phyloP scores from a whole-genome alignment of 441 rosid genomes.

The Daphne laureola region DNA sequence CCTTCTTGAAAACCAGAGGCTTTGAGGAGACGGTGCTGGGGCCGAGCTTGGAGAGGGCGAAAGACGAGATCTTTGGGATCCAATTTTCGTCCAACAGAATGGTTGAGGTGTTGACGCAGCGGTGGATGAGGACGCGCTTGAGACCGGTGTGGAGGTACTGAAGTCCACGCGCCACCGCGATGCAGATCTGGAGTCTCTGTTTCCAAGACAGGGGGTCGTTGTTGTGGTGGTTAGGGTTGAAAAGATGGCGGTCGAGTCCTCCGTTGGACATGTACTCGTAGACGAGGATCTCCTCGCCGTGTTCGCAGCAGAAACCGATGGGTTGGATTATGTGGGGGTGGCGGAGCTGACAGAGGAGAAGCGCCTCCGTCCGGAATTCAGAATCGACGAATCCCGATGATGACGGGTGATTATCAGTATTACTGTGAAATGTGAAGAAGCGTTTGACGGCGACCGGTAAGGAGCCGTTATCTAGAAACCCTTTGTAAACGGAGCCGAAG shows the following conservation, averaged over 20 bases:
- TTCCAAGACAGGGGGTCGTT: conserved; percentile 19
- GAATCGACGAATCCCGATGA: conserved; percentile 15
- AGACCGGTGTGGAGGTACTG: conserved; percentile 2
- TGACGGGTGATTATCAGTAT: no score
- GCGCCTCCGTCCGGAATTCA: conserved; percentile 30
- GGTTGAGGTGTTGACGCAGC: not conserved
- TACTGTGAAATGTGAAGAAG: no score
- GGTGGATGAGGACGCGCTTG: not conserved
- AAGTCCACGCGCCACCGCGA: conserved; percentile 7
- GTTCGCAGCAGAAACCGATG: conserved; percentile 30
- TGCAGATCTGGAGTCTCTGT: conserved; percentile 26
- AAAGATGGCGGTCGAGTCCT: conserved; percentile 18
- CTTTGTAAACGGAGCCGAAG: conserved; percentile 6
- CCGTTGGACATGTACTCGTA: conserved; percentile 25
- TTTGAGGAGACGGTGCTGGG: conserved; percentile 1
- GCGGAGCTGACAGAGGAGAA: conserved; percentile 25
- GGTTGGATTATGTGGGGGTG: conserved; percentile 27
- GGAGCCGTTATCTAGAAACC: conserved; percentile 16
- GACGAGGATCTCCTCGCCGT: conserved; percentile 23
- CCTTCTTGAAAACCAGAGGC: not conserved
- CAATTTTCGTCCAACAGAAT: not conserved
- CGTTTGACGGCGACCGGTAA: not conserved
- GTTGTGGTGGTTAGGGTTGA: not conserved
- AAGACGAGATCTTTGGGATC: not conserved
- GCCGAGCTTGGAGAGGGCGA: not conserved